Percentiles rank a stretch among this genome's conserved stretches.
phyloP scores from a whole-genome alignment of 331 rosid genomes.

The Acacia concinna region DNA sequence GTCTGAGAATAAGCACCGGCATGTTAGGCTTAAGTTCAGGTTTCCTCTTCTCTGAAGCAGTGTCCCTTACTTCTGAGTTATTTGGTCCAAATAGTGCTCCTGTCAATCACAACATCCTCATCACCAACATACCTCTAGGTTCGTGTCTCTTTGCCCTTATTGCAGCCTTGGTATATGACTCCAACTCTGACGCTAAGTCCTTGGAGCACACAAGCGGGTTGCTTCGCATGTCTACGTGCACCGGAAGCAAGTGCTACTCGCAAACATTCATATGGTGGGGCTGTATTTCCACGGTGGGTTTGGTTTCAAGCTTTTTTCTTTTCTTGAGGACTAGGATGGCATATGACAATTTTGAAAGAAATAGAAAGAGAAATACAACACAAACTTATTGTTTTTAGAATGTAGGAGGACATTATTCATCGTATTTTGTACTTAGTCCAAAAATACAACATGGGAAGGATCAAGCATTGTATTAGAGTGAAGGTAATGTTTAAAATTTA shows the following conservation, averaged over 20 bases:
- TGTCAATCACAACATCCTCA: conserved; percentile 56
- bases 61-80: conserved; percentile 49
- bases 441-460: background rate
- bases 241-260: conserved; percentile 67
- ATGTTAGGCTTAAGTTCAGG: conserved; percentile 55
- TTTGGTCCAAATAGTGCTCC: conserved; percentile 56
- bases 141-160: conserved; percentile 54
- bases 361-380: conserved; percentile 25
- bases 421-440: background rate
- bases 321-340: conserved; percentile 63
- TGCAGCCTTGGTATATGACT: conserved; percentile 53
- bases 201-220: conserved; percentile 11
- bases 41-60: conserved; percentile 48
- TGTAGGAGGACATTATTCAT: background rate
- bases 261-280: conserved; percentile 83
- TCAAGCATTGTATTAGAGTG: background rate
- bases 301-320: conserved; percentile 59
- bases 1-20: conserved; percentile 38
- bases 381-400: background rate
- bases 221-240: conserved; percentile 53
- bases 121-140: conserved; percentile 58
- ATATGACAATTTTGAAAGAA: conserved; percentile 50
- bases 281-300: conserved; percentile 60
- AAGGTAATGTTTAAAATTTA: background rate
- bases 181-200: conserved; percentile 43